phyloP scores from a whole-genome alignment of 768 basidiomycete species.

The Suillus tomentosus region DNA sequence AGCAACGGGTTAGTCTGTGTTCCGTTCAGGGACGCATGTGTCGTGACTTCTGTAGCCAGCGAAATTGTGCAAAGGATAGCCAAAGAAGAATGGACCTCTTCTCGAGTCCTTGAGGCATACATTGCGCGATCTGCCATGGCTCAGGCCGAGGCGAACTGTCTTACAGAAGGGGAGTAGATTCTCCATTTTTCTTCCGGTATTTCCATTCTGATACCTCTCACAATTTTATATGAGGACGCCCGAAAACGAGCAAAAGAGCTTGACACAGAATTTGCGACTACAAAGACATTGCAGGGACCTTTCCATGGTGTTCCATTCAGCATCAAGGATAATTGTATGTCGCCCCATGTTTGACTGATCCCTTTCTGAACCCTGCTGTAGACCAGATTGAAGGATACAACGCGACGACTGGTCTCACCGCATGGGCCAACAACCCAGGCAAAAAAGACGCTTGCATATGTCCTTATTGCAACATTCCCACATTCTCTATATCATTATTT shows the following conservation, averaged over 20 bases:
- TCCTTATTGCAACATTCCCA: neutral
- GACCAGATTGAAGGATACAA: conserved; percentile 70
- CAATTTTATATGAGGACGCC: conserved; percentile 74
- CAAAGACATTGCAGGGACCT: conserved; percentile 59
- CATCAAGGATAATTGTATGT: conserved; percentile 74
- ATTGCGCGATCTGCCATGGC: conserved; percentile 52
- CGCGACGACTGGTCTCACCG: conserved; percentile 69
- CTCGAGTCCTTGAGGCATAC: conserved; percentile 44
- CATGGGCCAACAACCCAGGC: conserved; percentile 66
- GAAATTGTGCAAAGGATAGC: conserved; percentile 47
- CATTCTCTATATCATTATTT: conserved; percentile 9
- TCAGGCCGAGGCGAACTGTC: conserved; percentile 69
- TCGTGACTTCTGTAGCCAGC: conserved; percentile 30
- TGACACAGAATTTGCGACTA: conserved; percentile 63
- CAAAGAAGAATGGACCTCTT: conserved; percentile 47
- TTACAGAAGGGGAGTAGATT: conserved; percentile 69
- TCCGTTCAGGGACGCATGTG: neutral
- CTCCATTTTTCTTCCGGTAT: neutral
- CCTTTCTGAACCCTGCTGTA: conserved; percentile 25
- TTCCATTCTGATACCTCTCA: neutral
- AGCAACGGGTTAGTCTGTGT: conserved; percentile 49
- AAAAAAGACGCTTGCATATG: conserved; percentile 64
- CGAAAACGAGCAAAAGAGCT: conserved; percentile 60
- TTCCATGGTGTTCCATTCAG: conserved; percentile 83
- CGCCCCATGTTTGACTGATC: conserved; percentile 9